These are phyloP conservation scores for Adansonia madagascariensis DNA, from an alignment of 441 rosid species.

Conservation along the genomic window DNA sequence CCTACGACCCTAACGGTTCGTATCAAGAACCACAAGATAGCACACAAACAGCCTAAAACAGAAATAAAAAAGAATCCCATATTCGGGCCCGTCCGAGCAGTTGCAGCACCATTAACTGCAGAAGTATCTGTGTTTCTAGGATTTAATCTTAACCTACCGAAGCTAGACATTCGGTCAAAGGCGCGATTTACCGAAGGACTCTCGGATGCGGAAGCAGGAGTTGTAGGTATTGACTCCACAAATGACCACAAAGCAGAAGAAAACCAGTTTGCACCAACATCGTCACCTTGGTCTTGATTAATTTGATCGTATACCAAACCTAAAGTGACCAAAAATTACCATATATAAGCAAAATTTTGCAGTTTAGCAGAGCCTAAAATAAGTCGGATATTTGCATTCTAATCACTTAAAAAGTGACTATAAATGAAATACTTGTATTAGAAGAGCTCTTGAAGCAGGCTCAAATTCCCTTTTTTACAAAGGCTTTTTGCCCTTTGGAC, in stretches of 20 bases:
- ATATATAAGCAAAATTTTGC: slow-evolving; percentile 30
- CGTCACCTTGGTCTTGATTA: slow-evolving; percentile 42
- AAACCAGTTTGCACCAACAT: slow-evolving; percentile 45
- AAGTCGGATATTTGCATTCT: background rate
- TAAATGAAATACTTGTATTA: slow-evolving; percentile 22
- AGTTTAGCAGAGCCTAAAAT: background rate
- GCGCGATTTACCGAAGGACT: slow-evolving; percentile 66
- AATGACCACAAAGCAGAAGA: slow-evolving; percentile 75
- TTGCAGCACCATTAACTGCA: slow-evolving; percentile 34
- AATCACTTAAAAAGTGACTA: background rate
- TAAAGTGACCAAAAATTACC: slow-evolving; percentile 37
- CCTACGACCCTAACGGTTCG: slow-evolving; percentile 46
- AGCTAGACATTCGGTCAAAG: slow-evolving; percentile 81
- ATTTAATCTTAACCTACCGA: slow-evolving; percentile 58
- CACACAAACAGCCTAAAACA: slow-evolving; percentile 61
- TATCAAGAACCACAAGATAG: slow-evolving; percentile 61
- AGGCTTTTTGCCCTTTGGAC: slow-evolving; percentile 44
- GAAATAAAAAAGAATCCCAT: slow-evolving; percentile 56
- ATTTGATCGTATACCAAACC: slow-evolving; percentile 42
- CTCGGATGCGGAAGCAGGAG: slow-evolving; percentile 85
- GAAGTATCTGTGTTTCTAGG: slow-evolving; percentile 36
- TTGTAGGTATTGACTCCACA: slow-evolving; percentile 78
- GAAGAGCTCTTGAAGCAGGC: slow-evolving; percentile 53
- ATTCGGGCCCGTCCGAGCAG: slow-evolving; percentile 37
- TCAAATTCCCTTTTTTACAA: slow-evolving; percentile 39